Percentiles rank a stretch among this genome's conserved stretches.
Evolutionary conservation across 805 yeast species (phyloP).

Genomic region (Candida tallmaniae): DNA sequence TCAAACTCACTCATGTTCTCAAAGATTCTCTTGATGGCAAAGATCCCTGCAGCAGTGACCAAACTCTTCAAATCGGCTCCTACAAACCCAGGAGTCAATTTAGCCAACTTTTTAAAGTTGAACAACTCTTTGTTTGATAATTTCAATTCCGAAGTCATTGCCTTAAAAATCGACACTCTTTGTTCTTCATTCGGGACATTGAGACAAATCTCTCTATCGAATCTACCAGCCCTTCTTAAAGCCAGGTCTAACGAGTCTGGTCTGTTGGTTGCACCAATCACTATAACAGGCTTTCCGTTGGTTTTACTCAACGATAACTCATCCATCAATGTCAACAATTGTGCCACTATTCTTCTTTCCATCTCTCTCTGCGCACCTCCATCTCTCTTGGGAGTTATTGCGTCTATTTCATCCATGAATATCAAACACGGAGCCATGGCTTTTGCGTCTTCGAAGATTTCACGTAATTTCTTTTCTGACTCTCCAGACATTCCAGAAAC

Average conservation of each 20-base stretch:
- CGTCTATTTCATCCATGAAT: constrained; percentile 95
- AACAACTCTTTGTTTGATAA: constrained; percentile 55
- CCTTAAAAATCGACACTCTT: constrained; percentile 66
- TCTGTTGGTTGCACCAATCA: constrained; percentile 94
- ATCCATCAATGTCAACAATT: constrained; percentile 90
- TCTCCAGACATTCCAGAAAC: constrained; percentile 99
- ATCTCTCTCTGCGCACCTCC: constrained; percentile 94
- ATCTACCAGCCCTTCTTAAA: constrained; percentile 91
- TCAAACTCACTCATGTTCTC: constrained; percentile 47
- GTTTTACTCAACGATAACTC: constrained; percentile 85
- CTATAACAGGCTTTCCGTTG: constrained; percentile 86
- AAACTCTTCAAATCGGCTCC: constrained; percentile 96
- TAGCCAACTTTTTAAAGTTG: constrained; percentile 72
- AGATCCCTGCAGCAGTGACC: constrained; percentile 91
- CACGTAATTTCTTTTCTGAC: constrained; percentile 89
- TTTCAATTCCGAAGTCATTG: constrained; percentile 66
- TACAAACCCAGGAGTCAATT: constrained; percentile 94
- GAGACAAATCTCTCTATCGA: constrained; percentile 89
- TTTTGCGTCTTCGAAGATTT: constrained; percentile 89
- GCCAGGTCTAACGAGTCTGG: constrained; percentile 96
- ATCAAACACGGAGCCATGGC: constrained; percentile 85
- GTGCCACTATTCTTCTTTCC: constrained; percentile 97
- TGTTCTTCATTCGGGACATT: constrained; percentile 91
- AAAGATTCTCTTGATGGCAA: constrained; percentile 90
- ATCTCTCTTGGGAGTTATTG: constrained; percentile 96